phyloP scores from a whole-genome alignment of 345 rosid genomes.

The Nephelium lappaceum region DNA sequence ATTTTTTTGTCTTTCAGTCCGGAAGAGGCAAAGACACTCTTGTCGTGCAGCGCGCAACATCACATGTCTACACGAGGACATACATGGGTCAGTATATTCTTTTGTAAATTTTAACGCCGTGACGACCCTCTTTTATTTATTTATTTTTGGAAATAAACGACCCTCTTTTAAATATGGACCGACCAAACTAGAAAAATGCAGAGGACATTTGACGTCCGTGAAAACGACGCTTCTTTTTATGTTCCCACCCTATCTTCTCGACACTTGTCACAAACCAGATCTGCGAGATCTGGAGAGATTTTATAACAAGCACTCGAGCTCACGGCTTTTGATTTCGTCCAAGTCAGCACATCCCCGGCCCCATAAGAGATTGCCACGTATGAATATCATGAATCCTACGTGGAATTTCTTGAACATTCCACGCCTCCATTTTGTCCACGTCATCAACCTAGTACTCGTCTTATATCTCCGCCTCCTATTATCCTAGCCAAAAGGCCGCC shows the following conservation, averaged over 20 bases:
- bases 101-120: too few relatives aligned
- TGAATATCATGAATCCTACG: slow-evolving; percentile 34
- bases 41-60: too few relatives aligned
- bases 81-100: too few relatives aligned
- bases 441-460: slow-evolving; percentile 31
- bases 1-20: too few relatives aligned
- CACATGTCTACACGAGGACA: too few relatives aligned
- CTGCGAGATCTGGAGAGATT: slow-evolving; percentile 25
- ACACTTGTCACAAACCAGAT: slow-evolving; percentile 29
- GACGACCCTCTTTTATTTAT: too few relatives aligned
- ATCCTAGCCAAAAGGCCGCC: slow-evolving; percentile 25
- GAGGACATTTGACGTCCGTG: too few relatives aligned
- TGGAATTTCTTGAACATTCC: slow-evolving; percentile 31
- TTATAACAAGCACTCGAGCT: slow-evolving; percentile 8
- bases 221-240: too few relatives aligned
- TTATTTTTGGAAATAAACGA: too few relatives aligned
- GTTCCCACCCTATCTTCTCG: background rate
- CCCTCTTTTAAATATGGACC: too few relatives aligned
- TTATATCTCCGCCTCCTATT: slow-evolving; percentile 28
- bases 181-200: too few relatives aligned
- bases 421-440: slow-evolving; percentile 52
- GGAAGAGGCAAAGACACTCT: too few relatives aligned
- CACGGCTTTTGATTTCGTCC: slow-evolving; percentile 54
- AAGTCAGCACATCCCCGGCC: slow-evolving; percentile 30
- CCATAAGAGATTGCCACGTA: slow-evolving; percentile 26